phyloP scores from a whole-genome alignment of 208 protist species.

The Acanthamoeba sp. region DNA sequence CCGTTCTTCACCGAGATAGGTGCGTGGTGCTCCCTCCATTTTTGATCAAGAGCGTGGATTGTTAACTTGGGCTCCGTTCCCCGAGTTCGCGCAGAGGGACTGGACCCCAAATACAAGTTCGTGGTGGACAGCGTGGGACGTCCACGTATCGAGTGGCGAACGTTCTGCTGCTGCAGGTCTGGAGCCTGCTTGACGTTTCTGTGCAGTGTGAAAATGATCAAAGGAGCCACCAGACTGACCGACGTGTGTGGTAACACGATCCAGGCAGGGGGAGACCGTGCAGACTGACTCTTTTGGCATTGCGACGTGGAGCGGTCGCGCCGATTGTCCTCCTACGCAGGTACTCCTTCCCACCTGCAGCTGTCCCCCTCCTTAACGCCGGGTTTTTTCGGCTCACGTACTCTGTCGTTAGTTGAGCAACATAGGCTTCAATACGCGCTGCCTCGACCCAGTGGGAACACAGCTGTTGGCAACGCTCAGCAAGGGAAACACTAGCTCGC shows the following conservation, averaged over 20 bases:
- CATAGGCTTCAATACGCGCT: slow-evolving; percentile 44
- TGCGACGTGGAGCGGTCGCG: neutral
- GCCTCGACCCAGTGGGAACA: neutral
- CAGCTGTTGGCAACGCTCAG: neutral
- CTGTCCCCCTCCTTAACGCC: too few species aligned
- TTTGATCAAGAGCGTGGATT: neutral
- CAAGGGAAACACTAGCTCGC: neutral
- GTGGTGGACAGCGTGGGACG: neutral
- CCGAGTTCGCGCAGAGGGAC: neutral
- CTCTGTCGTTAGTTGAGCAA: slow-evolving; percentile 21
- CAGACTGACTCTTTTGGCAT: slow-evolving; percentile 6
- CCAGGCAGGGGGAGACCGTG: neutral
- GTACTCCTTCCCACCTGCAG: too few species aligned
- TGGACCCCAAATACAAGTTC: slow-evolving; percentile 63
- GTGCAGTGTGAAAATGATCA: too few species aligned
- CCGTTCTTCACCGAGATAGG: slow-evolving; percentile 35
- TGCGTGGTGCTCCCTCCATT: neutral
- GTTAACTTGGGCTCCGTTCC: too few species aligned
- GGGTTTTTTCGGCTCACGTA: neutral
- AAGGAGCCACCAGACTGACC: too few species aligned
- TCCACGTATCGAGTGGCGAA: slow-evolving; percentile 49
- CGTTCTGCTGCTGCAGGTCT: slow-evolving; percentile 53
- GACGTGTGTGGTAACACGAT: too few species aligned
- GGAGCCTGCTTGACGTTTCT: too few species aligned
- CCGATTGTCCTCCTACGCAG: slow-evolving; percentile 14